Percentiles rank a stretch among this genome's conserved stretches.
These are phyloP conservation scores for Gossypium herbaceum DNA, from an alignment of 345 rosid genomes.

Conservation along the genomic window DNA sequence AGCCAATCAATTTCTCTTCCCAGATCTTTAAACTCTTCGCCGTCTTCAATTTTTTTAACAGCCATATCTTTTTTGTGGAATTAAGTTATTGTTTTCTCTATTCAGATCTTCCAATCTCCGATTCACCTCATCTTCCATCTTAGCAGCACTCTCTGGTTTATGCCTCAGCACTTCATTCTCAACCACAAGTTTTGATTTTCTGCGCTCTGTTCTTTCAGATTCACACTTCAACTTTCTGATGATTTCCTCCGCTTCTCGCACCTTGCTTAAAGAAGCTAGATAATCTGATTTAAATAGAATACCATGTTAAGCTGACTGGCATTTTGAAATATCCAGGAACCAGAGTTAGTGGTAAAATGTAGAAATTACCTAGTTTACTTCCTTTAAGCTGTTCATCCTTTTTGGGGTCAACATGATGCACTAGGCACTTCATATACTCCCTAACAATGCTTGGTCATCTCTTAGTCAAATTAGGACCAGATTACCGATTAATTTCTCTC, in stretches of 20 bases:
- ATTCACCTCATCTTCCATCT: too few relatives aligned
- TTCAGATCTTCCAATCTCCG: too few relatives aligned
- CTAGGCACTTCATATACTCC: conserved; percentile 46
- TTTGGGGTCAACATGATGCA: conserved; percentile 53
- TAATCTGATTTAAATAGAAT: conserved; percentile 34
- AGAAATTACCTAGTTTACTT: conserved; percentile 56
- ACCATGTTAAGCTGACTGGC: conserved; percentile 5
- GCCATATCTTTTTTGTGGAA: conserved; percentile 36
- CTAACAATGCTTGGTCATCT: conserved; percentile 59
- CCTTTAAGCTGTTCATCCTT: conserved; percentile 64
- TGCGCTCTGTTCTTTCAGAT: conserved; percentile 40
- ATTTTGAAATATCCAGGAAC: neutral
- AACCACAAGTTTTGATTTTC: conserved; percentile 34
- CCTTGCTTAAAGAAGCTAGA: conserved; percentile 47
- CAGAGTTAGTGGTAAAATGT: neutral
- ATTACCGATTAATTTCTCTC: conserved; percentile 13
- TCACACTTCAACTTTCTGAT: conserved; percentile 50
- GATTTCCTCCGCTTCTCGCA: conserved; percentile 48
- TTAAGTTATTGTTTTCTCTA: conserved; percentile 35
- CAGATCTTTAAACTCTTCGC: conserved; percentile 35
- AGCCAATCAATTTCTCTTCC: conserved; percentile 33
- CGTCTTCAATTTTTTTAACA: conserved; percentile 40
- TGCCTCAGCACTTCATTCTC: conserved; percentile 47
- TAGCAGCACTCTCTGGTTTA: conserved; percentile 38
- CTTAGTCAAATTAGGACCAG: neutral